Conservation (phyloP, 208 protist species). For the Leishmania mexicana region DNA sequence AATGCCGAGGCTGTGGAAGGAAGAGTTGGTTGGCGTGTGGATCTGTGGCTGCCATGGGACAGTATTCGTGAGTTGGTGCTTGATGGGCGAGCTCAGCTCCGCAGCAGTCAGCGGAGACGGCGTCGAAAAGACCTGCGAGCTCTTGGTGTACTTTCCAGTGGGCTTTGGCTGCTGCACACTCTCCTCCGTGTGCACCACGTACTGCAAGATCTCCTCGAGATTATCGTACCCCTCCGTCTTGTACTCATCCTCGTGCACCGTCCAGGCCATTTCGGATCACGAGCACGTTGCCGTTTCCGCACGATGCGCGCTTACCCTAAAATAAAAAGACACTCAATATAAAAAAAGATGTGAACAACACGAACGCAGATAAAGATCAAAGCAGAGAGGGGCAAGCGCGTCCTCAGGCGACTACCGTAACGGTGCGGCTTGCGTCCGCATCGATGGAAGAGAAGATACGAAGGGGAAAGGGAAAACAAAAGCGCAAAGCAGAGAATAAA, state of each 20-base stretch:
- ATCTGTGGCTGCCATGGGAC: conserved; percentile 38
- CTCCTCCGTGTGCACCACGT: conserved; percentile 46
- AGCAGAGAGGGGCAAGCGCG: conserved; percentile 3
- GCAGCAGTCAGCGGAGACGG: conserved; percentile 45
- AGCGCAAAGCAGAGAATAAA: conserved; percentile 3
- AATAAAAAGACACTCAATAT: background rate
- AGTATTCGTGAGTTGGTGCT: conserved; percentile 38
- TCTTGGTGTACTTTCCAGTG: conserved; percentile 75
- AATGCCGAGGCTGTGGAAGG: conserved; percentile 18
- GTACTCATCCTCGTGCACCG: conserved; percentile 88
- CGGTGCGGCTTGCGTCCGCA: background rate
- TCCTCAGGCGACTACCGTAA: background rate
- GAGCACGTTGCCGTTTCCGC: background rate
- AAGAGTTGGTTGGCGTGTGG: conserved; percentile 39
- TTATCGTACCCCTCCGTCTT: conserved; percentile 48
- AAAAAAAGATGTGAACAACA: background rate
- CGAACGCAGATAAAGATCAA: background rate
- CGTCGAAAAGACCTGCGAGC: conserved; percentile 74
- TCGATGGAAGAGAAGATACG: background rate
- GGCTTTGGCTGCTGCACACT: conserved; percentile 12
- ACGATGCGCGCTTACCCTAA: background rate
- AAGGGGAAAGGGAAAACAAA: background rate
- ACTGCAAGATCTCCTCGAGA: conserved; percentile 50
- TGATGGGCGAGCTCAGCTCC: conserved; percentile 41
- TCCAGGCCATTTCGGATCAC: conserved; percentile 53